Conservation (phyloP, 495 filamentous ascomycete species). For the Neurospora sp. region DNA sequence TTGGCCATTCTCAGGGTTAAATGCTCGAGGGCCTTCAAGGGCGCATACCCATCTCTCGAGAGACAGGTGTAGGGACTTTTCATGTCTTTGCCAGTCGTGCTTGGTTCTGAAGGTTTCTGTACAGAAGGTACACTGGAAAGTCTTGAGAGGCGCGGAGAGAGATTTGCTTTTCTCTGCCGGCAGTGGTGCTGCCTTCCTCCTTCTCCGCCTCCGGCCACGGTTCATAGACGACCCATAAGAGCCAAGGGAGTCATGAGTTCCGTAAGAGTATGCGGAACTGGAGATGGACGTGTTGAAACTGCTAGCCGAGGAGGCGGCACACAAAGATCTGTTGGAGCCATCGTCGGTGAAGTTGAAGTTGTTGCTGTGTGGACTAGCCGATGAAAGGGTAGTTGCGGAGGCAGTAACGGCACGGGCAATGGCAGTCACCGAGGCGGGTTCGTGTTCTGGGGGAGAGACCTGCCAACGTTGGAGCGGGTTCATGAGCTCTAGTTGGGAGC, state of each 20-base stretch:
- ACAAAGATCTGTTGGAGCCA: slow-evolving; percentile 59
- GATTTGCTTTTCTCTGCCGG: slow-evolving; percentile 3
- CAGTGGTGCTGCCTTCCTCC: slow-evolving; percentile 31
- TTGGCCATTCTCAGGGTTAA: slow-evolving; percentile 35
- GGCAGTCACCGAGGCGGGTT: slow-evolving; percentile 69
- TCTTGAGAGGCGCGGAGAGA: slow-evolving; percentile 31
- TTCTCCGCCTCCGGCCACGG: slow-evolving; percentile 62
- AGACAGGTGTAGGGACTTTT: slow-evolving; percentile 68
- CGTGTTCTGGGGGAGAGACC: slow-evolving; percentile 76
- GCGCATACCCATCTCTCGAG: slow-evolving; percentile 75
- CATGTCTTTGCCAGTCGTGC: slow-evolving; percentile 78
- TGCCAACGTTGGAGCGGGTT: slow-evolving; percentile 82
- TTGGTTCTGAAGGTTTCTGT: slow-evolving; percentile 71
- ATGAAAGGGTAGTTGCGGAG: slow-evolving; percentile 38
- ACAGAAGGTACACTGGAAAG: slow-evolving; percentile 82
- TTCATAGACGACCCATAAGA: slow-evolving; percentile 46
- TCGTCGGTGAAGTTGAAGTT: slow-evolving; percentile 45
- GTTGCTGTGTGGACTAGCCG: slow-evolving; percentile 39
- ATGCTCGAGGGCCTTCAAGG: slow-evolving; percentile 49
- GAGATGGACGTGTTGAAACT: slow-evolving; percentile 63
- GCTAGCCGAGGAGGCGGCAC: slow-evolving; percentile 59
- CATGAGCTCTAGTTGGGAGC: slow-evolving; percentile 49
- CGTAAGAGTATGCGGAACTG: slow-evolving; percentile 62
- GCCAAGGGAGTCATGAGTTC: slow-evolving; percentile 55
- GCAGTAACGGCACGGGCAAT: slow-evolving; percentile 68